These are phyloP conservation scores for Orbilia javanica DNA, from an alignment of 2,329 filamentous ascomycete genomes.

Conservation along the genomic window DNA sequence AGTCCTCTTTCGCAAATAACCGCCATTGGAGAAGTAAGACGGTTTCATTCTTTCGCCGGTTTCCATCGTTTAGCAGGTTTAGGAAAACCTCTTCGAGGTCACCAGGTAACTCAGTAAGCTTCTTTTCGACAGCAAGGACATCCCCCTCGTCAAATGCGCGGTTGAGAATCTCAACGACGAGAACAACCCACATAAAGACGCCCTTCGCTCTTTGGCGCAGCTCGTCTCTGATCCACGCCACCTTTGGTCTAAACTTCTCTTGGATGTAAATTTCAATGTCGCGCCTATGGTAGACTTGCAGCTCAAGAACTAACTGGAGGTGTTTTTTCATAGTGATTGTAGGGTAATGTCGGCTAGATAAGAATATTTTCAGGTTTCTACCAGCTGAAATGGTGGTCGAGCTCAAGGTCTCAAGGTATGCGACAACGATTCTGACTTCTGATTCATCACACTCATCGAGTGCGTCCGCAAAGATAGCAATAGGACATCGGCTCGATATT, in stretches of 20 bases:
- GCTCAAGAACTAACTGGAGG: constrained; percentile 62
- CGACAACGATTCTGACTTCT: constrained; percentile 63
- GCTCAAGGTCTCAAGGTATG: constrained; percentile 62
- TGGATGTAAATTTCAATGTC: constrained; percentile 61
- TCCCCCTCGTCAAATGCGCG: constrained; percentile 51
- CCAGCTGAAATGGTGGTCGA: constrained; percentile 47
- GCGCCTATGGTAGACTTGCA: constrained; percentile 61
- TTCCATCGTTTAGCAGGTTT: constrained; percentile 28
- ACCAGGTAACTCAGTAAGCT: constrained; percentile 34
- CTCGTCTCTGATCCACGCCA: background rate
- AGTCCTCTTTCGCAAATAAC: constrained; percentile 21
- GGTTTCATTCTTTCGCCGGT: constrained; percentile 28
- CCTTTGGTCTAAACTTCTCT: background rate
- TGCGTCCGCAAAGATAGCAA: constrained; percentile 63
- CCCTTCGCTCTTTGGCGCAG: constrained; percentile 25
- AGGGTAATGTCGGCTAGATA: constrained; percentile 64
- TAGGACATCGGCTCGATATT: background rate
- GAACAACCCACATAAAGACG: constrained; percentile 51
- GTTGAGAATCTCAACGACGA: constrained; percentile 60
- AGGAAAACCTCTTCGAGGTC: constrained; percentile 52
- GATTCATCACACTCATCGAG: constrained; percentile 64
- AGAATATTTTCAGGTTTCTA: constrained; percentile 60
- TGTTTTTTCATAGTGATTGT: constrained; percentile 62
- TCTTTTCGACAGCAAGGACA: constrained; percentile 32
- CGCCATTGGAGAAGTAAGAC: constrained; percentile 51